Base-by-base conservation (phyloP, 2,329 filamentous ascomycete genomes). In the Colletotrichum theobromicola region DNA sequence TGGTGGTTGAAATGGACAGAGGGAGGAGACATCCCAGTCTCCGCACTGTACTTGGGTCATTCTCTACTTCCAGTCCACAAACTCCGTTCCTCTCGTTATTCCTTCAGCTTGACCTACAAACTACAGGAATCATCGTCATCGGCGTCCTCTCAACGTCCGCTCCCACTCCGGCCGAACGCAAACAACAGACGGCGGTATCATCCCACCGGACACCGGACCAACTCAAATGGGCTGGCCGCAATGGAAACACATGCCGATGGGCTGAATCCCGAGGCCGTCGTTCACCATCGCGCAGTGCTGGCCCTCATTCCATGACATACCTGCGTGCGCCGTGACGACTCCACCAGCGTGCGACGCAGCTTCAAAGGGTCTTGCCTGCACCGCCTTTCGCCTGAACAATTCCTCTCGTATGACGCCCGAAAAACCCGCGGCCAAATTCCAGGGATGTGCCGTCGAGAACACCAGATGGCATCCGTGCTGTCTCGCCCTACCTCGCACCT, bases 401-500 rank as follows among this genome's bases (percentile, higher is more conserved):
- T 15, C 12, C 67, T 10, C 18, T 18, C 30, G 46, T 64, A 24
- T 53, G 67, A 58, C 28, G 13, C 21, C 28, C 37, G 46, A 50
- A 30, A 37, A 35, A 30, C n/a, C n/a, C 16, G 50, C 34, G 28
- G 26, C 28, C 9, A 10, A 21, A 21, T 13, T 2, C 2, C 55
- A 26, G 18, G 62, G 62, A 55, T 72, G n/a, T n/a, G 16, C 21
- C 12, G n/a, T 10, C 24, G 12, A 46, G 28, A n/a, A 74, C 24
- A 53, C 42, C 57, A 15, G 68, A 74, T 72, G 68, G 62, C 68
- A 74, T 72, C 62, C 68, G 68, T 71, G 71, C 67, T 50, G 32
- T n/a, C 16, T 55, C 42, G 46, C 16, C 42, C 42, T 50, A 2
- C 42, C 42, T 50, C 42, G 35, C 30, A 32, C 28, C 66, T 60